Percentiles rank a stretch among this genome's conserved stretches.
phyloP scores from a whole-genome alignment of 2,329 filamentous ascomycete species.

The Nothopassalora personata region DNA sequence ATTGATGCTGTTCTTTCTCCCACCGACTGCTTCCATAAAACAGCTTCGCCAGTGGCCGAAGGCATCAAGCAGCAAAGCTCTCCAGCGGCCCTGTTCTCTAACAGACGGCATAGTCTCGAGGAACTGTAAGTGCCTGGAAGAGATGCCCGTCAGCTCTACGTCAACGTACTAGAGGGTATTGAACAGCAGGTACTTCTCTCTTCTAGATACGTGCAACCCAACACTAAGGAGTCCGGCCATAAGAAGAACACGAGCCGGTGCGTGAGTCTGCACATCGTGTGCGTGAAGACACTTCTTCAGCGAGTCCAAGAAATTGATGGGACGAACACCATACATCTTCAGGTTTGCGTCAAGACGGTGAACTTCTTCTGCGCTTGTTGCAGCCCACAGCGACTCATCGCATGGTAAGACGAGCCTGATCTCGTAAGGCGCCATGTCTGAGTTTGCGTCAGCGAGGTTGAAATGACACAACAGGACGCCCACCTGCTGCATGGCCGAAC shows the following conservation, averaged over 20 bases:
- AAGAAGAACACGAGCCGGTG: conserved; percentile 81
- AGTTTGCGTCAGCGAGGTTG: conserved; percentile 30
- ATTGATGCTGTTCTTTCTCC: conserved; percentile 33
- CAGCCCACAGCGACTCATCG: conserved; percentile 85
- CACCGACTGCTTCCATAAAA: conserved; percentile 72
- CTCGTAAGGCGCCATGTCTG: conserved; percentile 88
- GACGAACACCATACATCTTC: conserved; percentile 72
- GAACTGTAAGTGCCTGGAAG: conserved; percentile 64
- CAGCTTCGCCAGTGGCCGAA: conserved; percentile 90
- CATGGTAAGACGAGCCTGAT: conserved; percentile 85
- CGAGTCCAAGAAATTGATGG: conserved; percentile 80
- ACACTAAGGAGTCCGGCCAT: conserved; percentile 90
- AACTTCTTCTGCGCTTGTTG: conserved; percentile 77
- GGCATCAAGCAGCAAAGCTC: conserved; percentile 71
- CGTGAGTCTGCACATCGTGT: conserved; percentile 77
- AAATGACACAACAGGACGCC: background rate
- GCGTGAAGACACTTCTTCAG: conserved; percentile 80
- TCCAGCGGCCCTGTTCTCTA: conserved; percentile 85
- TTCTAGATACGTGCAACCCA: conserved; percentile 93
- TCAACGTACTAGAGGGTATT: no score
- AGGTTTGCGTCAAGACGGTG: conserved; percentile 74
- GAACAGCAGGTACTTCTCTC: conserved; percentile 55
- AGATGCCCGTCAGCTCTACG: no score
- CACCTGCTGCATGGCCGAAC: conserved; percentile 72
- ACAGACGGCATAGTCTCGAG: conserved; percentile 73